Evolutionary conservation across 2,329 filamentous ascomycete species (phyloP).

Genomic region (Fusarium sp.): DNA sequence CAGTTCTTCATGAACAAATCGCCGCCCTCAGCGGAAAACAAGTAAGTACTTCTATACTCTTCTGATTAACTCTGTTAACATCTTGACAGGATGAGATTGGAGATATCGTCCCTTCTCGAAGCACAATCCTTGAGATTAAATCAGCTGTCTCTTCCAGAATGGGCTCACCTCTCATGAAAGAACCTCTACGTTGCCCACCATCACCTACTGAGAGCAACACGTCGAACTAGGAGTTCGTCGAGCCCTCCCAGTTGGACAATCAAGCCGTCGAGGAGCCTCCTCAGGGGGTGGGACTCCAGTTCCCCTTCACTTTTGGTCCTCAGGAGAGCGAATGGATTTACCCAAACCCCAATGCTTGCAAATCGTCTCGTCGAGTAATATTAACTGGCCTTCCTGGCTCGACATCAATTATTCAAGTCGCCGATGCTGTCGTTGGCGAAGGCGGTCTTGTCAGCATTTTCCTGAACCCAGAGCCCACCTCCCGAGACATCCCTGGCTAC

Average conservation of each 20-base stretch:
- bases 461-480: not conserved
- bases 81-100: not conserved
- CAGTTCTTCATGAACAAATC: not conserved
- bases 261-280: not conserved
- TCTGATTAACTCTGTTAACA: not conserved
- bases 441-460: conserved; percentile 24
- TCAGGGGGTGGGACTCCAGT: not conserved
- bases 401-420: conserved; percentile 24
- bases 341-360: not conserved
- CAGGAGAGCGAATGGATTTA: not conserved
- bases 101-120: not conserved
- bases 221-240: not conserved
- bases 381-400: conserved; percentile 38
- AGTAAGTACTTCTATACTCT: not conserved
- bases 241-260: not conserved
- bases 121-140: not conserved
- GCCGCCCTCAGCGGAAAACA: not conserved
- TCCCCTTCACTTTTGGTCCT: not conserved
- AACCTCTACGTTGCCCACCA: not conserved
- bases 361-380: conserved; percentile 39
- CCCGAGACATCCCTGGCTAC: not conserved
- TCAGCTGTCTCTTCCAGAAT: not conserved
- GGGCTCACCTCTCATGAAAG: not conserved
- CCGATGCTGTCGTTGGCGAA: conserved; percentile 27
- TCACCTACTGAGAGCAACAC: not conserved